Evolutionary conservation across 306 rosid genomes (phyloP), one percentile per base, ranked within the genome.

Genomic region (Acacia crassicarpa): DNA sequence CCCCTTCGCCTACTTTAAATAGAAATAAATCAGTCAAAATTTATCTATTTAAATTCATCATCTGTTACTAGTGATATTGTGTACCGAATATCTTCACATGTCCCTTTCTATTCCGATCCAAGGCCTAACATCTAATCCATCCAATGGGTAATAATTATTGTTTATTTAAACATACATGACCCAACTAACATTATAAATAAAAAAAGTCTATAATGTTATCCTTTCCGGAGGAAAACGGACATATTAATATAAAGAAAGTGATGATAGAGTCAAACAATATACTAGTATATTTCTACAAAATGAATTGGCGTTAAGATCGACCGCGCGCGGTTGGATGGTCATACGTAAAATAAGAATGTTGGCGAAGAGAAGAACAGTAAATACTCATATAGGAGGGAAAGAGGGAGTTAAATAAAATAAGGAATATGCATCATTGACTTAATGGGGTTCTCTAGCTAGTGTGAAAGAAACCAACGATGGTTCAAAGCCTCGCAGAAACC

Each of bases 401-500:
- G 16, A 11, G 15, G 30, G 68, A 5, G 38, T 4, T 4, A 23
- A 61, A 25, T 61, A 25, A 25, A 61, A 75, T 11, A 78, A 22
- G 51, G 73, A 81, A 79, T 76, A 74, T 33, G 77, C 74, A 66
- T 33, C 58, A 43, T 83, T 84, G 87, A 87, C 84, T 74, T 76
- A 1, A 1, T 9, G 13, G 17, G 66, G 54, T 25, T 35, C 17
- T 17, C 0, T 3, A 11, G 67, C 0, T 3, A 11, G 67, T 44
- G 53, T 12, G 41, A 77, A 45, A 40, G 74, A 71, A 78, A 72
- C 71, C 82, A 86, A 78, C 80, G 44, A 77, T 84, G 79, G 76
- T 81, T 76, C 77, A 79, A 85, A 87, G 81, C 83, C 73, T 78
- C 76, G 77, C 78, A 61, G 80, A 80, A 61, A 78, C 74, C 75